phyloP scores from a whole-genome alignment of 129 eudicot species.

The Daucus carota region DH1_v3.0 NC_030386.2:33409001-33409500 shows the following conservation, averaged over 20 bases:
- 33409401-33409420: slow-evolving; percentile 50
- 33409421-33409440: slow-evolving; percentile 39
- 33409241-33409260: slow-evolving; percentile 59
- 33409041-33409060: slow-evolving; percentile 69
- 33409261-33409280: slow-evolving; percentile 55
- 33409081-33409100: slow-evolving; percentile 48
- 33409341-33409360: not conserved
- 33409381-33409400: not conserved
- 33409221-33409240: slow-evolving; percentile 47
- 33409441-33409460: slow-evolving; percentile 30
- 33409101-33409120: slow-evolving; percentile 69
- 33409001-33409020: not conserved
- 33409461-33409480: slow-evolving; percentile 63
- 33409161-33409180: slow-evolving; percentile 45
- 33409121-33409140: slow-evolving; percentile 81
- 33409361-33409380: not conserved
- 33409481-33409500: slow-evolving; percentile 46
- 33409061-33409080: slow-evolving; percentile 53
- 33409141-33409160: slow-evolving; percentile 62
- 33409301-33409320: not conserved
- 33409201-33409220: slow-evolving; percentile 55
- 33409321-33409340: not conserved
- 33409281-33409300: not conserved
- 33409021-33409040: slow-evolving; percentile 71
- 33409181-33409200: slow-evolving; percentile 25